Percentiles rank a stretch among this genome's conserved stretches.
These are phyloP conservation scores for Rhizopogon rudus DNA, from an alignment of 768 basidiomycete genomes.

Conservation along the genomic window DNA sequence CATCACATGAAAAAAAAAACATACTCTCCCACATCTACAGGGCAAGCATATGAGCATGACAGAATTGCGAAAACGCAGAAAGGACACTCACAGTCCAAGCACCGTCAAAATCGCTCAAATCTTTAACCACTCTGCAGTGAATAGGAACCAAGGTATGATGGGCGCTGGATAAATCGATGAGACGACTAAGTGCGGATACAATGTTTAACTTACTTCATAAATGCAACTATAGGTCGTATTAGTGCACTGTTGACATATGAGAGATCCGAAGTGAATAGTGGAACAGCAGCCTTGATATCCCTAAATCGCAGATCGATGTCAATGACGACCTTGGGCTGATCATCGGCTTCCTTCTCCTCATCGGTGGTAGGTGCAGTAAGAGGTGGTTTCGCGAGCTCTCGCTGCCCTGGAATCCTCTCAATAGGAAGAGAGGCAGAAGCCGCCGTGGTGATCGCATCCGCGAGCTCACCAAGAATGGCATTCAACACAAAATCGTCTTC, in stretches of 20 bases:
- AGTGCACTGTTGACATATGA: slow-evolving; percentile 92
- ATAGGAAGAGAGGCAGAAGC: slow-evolving; percentile 40
- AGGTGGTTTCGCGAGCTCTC: slow-evolving; percentile 82
- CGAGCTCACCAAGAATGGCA: slow-evolving; percentile 83
- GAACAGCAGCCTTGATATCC: slow-evolving; percentile 93
- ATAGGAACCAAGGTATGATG: slow-evolving; percentile 94
- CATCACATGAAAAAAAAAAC: slow-evolving; percentile 17
- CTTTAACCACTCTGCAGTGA: slow-evolving; percentile 82
- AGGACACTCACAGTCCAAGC: slow-evolving; percentile 79
- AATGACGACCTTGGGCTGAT: slow-evolving; percentile 57
- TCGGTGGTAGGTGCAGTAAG: slow-evolving; percentile 62
- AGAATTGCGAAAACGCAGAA: not conserved
- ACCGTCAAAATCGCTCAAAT: slow-evolving; percentile 87
- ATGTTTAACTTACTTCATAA: slow-evolving; percentile 78
- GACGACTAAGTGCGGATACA: not conserved
- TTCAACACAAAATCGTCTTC: slow-evolving; percentile 68
- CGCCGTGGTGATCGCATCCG: slow-evolving; percentile 75
- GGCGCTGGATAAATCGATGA: slow-evolving; percentile 45
- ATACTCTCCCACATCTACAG: slow-evolving; percentile 88
- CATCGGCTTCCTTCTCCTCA: slow-evolving; percentile 18
- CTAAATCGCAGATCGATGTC: slow-evolving; percentile 95
- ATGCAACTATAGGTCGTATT: slow-evolving; percentile 93
- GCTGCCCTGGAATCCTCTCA: slow-evolving; percentile 82
- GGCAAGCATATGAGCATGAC: slow-evolving; percentile 9
- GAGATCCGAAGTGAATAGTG: slow-evolving; percentile 83